Evolutionary conservation across 2,329 filamentous ascomycete genomes (phyloP).

Genomic region (Rosellinia necatrix): DNA sequence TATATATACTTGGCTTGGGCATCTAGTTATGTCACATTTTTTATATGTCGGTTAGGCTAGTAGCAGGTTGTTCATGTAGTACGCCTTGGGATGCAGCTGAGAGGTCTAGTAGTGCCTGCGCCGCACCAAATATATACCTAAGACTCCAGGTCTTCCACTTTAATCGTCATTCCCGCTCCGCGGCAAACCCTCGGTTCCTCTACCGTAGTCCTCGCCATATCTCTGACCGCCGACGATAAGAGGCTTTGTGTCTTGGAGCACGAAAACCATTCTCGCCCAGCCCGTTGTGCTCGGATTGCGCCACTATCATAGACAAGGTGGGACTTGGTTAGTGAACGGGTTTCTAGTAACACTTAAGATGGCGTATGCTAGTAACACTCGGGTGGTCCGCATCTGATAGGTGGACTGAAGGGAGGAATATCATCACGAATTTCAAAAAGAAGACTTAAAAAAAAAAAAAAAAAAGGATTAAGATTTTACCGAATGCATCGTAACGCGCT

Average conservation of each 20-base stretch:
- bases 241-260: conserved; percentile 45
- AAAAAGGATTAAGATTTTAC: conserved; percentile 24
- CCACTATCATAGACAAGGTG: conserved; percentile 15
- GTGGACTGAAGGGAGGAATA: too few species aligned
- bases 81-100: neutral
- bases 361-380: too few species aligned
- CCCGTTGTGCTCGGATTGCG: conserved; percentile 24
- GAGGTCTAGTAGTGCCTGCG: neutral
- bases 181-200: conserved; percentile 33
- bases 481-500: conserved; percentile 59
- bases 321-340: conserved; percentile 5
- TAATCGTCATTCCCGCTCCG: conserved; percentile 37
- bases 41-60: neutral
- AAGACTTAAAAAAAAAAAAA: neutral
- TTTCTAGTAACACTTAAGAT: neutral
- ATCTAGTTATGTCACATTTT: conserved; percentile 4
- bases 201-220: conserved; percentile 37
- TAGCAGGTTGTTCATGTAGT: neutral
- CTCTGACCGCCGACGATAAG: conserved; percentile 36
- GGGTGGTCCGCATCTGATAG: too few species aligned
- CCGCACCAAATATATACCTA: neutral
- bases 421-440: too few species aligned
- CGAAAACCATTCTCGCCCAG: conserved; percentile 35
- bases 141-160: neutral
- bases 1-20: neutral